These are phyloP conservation scores for Neofusicoccum kwambonambiense DNA, from an alignment of 2,329 filamentous ascomycete species.

Conservation along the genomic window DNA sequence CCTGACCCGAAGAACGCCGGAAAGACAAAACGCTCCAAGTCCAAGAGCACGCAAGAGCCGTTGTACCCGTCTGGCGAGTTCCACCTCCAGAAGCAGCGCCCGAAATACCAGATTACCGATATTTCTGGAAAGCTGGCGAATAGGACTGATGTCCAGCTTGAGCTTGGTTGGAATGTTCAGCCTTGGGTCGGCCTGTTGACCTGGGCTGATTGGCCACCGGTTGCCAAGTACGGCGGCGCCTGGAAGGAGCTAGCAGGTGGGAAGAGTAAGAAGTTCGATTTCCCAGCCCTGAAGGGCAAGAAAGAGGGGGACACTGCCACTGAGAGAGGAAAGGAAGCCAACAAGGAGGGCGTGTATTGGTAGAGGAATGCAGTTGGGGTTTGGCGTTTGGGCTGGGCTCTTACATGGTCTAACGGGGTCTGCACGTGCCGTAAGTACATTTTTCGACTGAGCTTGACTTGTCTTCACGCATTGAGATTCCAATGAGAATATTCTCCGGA, in stretches of 20 bases:
- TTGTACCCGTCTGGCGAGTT: slow-evolving; percentile 63
- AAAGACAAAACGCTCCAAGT: slow-evolving; percentile 37
- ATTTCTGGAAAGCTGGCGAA: slow-evolving; percentile 75
- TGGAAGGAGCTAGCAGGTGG: slow-evolving; percentile 68
- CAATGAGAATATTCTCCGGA: neutral
- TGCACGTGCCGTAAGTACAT: neutral
- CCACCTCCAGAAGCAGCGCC: slow-evolving; percentile 76
- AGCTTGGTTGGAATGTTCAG: slow-evolving; percentile 93
- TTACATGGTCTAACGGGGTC: neutral
- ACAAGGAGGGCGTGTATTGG: slow-evolving; percentile 29
- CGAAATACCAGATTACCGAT: slow-evolving; percentile 97
- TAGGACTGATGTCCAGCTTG: slow-evolving; percentile 70
- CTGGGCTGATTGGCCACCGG: slow-evolving; percentile 58
- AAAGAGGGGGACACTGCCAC: slow-evolving; percentile 49
- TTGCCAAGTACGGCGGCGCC: slow-evolving; percentile 46
- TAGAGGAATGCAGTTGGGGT: neutral
- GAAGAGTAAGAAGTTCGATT: slow-evolving; percentile 61
- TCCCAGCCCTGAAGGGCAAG: slow-evolving; percentile 67
- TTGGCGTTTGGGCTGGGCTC: slow-evolving; percentile 4
- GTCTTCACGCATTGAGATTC: neutral
- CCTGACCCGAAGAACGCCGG: slow-evolving; percentile 57
- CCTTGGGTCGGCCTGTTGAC: slow-evolving; percentile 89
- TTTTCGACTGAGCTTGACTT: neutral
- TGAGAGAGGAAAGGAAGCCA: slow-evolving; percentile 50
- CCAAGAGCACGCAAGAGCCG: slow-evolving; percentile 21